Evolutionary conservation across 1,284 basidiomycete species (phyloP), one percentile per base, ranked within the genome.

Genomic region (Ganoderma leucocontextum): DNA sequence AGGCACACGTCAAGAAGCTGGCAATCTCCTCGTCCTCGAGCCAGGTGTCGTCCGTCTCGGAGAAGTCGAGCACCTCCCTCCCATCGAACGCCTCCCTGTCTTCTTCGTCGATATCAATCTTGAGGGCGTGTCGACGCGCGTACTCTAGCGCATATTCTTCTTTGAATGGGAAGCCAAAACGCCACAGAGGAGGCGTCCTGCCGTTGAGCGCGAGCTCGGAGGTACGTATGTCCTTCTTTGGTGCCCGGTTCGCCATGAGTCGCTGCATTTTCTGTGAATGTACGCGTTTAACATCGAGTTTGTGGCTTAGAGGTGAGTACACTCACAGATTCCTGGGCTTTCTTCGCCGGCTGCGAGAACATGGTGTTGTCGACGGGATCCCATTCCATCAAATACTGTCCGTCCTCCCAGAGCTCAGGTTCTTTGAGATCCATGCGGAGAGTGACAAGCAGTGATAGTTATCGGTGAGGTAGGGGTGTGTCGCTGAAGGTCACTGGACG

Each of bases 191-290:
- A 53, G 52, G 52, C 52, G 4, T 53, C 25, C 29, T 15, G 29
- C 52, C 52, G 8, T 25, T 19, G 9, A 8, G 2, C 2, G 47
- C 47, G 2, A 49, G 47, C 47, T 49, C 22, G 10, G 47, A 49
- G 8, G 6, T 22, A n/a, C 47, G 10, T 5, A 49, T 49, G 47
- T n/a, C 7, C 47, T 49, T 12, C 19, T 10, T 22, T 12, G 47
- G 47, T n/a, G 47, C 47, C 10, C 47, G 47, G 47, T 49, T 49
- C n/a, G 47, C 47, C 47, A 49, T 49, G 47, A 49, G 47, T 49
- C n/a, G 47, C 10, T 12, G 47, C 47, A 49, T 49, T 49, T 49
- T 49, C 47, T 49, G 47, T 49, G 19, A 2, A 25, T 10, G 12
- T 22, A 49, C 19, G 8, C 44, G 12, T 42, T 42, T 49, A 22